A percentile compares a stretch with the other conserved stretches of the same genome.
These are phyloP conservation scores for Paramecium bursaria DNA, from an alignment of 73 alveolate species.

Conservation along the genomic window DNA sequence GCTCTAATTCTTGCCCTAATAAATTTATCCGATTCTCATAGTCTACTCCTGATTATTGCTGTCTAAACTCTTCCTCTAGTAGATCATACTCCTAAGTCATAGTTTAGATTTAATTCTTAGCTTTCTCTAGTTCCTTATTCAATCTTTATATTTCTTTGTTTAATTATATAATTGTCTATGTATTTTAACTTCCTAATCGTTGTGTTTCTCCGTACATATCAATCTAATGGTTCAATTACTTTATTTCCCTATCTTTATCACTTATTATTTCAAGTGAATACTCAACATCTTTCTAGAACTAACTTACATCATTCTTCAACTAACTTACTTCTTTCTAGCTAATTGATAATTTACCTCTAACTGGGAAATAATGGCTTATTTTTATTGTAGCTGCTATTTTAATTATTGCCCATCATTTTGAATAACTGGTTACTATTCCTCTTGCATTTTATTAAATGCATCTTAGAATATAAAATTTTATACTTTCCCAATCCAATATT, in stretches of 20 bases:
- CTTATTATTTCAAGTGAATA: neutral
- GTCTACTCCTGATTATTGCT: neutral
- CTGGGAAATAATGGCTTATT: no score
- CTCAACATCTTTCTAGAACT: neutral
- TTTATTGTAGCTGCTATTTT: no score
- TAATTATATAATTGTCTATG: neutral
- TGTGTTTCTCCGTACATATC: conserved; percentile 3
- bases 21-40: conserved; percentile 12
- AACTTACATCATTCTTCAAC: conserved; percentile 26
- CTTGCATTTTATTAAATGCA: no score
- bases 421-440: no score
- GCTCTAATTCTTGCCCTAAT: conserved; percentile 52
- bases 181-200: neutral
- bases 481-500: no score
- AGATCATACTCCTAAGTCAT: neutral
- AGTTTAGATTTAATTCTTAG: neutral
- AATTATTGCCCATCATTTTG: no score
- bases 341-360: no score
- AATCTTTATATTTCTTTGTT: conserved; percentile 3
- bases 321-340: no score
- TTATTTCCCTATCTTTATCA: conserved; percentile 27
- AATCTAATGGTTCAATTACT: neutral
- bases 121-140: conserved; percentile 1
- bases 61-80: neutral
- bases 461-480: no score